Conservation (phyloP, 1,284 basidiomycete species). For the Rhodofomes roseus region DNA sequence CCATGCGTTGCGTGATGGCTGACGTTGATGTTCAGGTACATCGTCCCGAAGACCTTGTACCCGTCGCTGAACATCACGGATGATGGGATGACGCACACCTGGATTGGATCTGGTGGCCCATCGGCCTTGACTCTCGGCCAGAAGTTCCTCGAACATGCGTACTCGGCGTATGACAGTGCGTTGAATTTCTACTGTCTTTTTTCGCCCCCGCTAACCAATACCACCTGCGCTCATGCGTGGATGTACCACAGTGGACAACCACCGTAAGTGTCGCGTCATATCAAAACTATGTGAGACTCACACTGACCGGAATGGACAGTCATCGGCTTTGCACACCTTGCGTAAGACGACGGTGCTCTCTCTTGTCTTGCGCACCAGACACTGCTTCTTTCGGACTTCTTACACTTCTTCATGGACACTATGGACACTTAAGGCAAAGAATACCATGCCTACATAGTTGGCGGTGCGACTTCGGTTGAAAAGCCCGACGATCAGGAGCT, state of each 20-base stretch:
- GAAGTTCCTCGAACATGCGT: constrained; percentile 11
- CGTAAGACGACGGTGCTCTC: not conserved
- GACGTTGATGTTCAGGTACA: constrained; percentile 1
- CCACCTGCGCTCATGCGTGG: not conserved
- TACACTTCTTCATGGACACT: not conserved
- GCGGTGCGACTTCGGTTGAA: too few species aligned
- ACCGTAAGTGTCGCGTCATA: not conserved
- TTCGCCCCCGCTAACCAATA: not conserved
- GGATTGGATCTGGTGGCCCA: constrained; percentile 6
- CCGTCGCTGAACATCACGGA: constrained; percentile 13
- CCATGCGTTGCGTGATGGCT: too few species aligned
- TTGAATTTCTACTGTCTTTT: not conserved
- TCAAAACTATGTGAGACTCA: not conserved
- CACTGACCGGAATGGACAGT: not conserved
- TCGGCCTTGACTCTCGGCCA: constrained; percentile 4
- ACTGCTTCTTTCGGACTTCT: not conserved
- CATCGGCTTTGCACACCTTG: not conserved
- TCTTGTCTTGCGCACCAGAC: not conserved
- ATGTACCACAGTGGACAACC: not conserved
- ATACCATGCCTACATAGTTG: too few species aligned
- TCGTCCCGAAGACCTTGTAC: constrained; percentile 8
- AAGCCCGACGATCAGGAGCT: not conserved
- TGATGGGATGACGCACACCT: constrained; percentile 8
- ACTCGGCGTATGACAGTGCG: constrained; percentile 13
- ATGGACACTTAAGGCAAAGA: not conserved